Evolutionary conservation across 768 basidiomycete species (phyloP).

Genomic region (Amanita muscaria): DNA sequence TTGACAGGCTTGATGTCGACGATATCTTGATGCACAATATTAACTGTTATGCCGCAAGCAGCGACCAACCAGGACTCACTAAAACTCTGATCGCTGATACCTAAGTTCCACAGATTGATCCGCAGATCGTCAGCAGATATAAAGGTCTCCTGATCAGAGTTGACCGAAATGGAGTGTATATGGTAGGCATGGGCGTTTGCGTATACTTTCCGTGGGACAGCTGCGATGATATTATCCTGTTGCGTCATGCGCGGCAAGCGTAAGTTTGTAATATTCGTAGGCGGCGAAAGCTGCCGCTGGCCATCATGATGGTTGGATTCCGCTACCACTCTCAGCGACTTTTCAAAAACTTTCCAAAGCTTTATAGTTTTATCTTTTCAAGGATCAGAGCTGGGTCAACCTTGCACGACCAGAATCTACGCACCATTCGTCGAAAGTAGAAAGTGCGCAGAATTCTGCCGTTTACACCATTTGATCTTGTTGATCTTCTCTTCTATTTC

Average conservation of each 20-base stretch:
- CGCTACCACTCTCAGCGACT: slow-evolving; percentile 88
- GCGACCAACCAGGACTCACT: slow-evolving; percentile 50
- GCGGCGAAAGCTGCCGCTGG: slow-evolving; percentile 59
- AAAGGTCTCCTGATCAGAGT: slow-evolving; percentile 99
- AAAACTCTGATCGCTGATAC: slow-evolving; percentile 98
- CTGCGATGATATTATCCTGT: slow-evolving; percentile 97
- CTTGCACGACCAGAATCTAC: slow-evolving; percentile 17
- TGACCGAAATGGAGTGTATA: slow-evolving; percentile 99
- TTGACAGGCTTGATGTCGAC: slow-evolving; percentile 99
- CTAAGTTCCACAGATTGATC: slow-evolving; percentile 97
- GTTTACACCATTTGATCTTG: slow-evolving; percentile 99
- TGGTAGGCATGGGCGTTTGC: slow-evolving; percentile 99
- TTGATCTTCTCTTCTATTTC: slow-evolving; percentile 99
- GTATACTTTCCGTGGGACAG: slow-evolving; percentile 97
- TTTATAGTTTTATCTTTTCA: slow-evolving; percentile 96
- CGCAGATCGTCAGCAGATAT: slow-evolving; percentile 98
- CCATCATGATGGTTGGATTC: slow-evolving; percentile 93
- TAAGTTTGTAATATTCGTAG: slow-evolving; percentile 49
- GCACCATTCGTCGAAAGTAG: slow-evolving; percentile 93
- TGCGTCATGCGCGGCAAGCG: slow-evolving; percentile 85
- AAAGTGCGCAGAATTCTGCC: slow-evolving; percentile 97
- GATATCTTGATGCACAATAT: slow-evolving; percentile 59
- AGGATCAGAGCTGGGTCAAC: slow-evolving; percentile 8
- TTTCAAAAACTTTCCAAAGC: slow-evolving; percentile 99
- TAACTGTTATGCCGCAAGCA: background rate